Evolutionary conservation across 106 monocot species (phyloP), one percentile per base, ranked within the genome.

Genomic region (Posidonia australis): DNA sequence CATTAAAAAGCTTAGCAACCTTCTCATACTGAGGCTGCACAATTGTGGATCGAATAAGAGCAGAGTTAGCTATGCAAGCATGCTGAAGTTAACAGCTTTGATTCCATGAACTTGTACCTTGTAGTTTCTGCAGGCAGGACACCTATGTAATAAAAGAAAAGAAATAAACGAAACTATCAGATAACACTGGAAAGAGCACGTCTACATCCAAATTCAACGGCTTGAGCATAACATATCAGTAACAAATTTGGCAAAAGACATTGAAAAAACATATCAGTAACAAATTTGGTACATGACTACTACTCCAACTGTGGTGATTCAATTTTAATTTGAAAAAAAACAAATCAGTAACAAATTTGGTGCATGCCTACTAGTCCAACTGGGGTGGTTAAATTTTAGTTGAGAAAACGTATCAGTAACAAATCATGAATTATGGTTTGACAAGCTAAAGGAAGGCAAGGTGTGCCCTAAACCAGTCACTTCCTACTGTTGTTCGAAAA

Each of bases 81-180:
- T 41, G 23, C 21, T 53, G 3, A 23, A 18, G 30, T 12, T 0
- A 44, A 5, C 24, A 59, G 23, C n/a, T 6, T 5, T 2, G 25
- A 18, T 4, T 41, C 27, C 51, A 0, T 32, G 22, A 61, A 27
- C 25, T n/a, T 13, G 26, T 87, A 96, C 96, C 96, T 96, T 96
- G 70, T 96, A 96, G 73, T 96, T 96, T 82, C 96, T 80, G 78
- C 96, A 96, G 54, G 96, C 96, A 71, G 96, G 96, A 68, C 96
- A 96, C 96, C 96, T 96, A n/a, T n/a, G n/a, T n/a, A n/a, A n/a
- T n/a, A n/a, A 70, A 27, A 52, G 13, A 62, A 63, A 58, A 2
- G 18, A 36, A 18, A 22, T 14, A 44, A 31, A n/a, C 29, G n/a
- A n/a, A n/a, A n/a, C n/a, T n/a, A n/a, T n/a, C n/a, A 43, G 28